phyloP scores from a whole-genome alignment of 495 filamentous ascomycete species.

The Aspergillus bertholletiae region DNA sequence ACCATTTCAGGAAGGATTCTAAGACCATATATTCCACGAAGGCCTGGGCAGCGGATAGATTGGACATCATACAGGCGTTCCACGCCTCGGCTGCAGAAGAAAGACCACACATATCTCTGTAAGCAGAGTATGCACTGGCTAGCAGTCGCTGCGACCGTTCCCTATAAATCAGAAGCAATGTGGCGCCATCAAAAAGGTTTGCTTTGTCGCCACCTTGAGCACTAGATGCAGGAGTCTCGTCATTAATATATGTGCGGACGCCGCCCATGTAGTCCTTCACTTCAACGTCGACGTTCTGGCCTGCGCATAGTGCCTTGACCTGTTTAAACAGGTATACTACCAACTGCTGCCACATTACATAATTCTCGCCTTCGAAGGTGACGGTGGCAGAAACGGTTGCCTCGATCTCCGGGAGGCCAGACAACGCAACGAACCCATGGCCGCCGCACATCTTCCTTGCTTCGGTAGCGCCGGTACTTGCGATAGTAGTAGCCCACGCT shows the following conservation, averaged over 20 bases:
- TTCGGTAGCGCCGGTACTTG: background rate
- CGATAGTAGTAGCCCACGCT: background rate
- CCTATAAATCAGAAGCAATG: background rate
- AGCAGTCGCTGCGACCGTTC: background rate
- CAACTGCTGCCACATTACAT: constrained; percentile 38
- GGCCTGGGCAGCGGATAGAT: background rate
- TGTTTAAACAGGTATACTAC: constrained; percentile 32
- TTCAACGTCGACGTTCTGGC: background rate
- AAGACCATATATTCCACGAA: constrained; percentile 4
- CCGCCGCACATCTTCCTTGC: constrained; percentile 28
- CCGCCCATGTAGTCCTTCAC: background rate
- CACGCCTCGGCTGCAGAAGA: constrained; percentile 1
- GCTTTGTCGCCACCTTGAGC: background rate
- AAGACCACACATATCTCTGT: background rate
- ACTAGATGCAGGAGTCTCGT: background rate
- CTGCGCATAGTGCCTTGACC: background rate
- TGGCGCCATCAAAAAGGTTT: background rate
- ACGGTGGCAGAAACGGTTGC: constrained; percentile 29
- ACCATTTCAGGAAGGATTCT: background rate
- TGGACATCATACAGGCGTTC: constrained; percentile 4
- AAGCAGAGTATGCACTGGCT: background rate
- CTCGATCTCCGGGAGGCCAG: constrained; percentile 31
- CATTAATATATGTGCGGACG: background rate
- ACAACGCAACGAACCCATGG: constrained; percentile 33
- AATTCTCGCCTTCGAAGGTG: constrained; percentile 43